These are phyloP conservation scores for Nymphaea thermarum DNA, from an alignment of 164 flowering plant genomes.

Conservation along the genomic window DNA sequence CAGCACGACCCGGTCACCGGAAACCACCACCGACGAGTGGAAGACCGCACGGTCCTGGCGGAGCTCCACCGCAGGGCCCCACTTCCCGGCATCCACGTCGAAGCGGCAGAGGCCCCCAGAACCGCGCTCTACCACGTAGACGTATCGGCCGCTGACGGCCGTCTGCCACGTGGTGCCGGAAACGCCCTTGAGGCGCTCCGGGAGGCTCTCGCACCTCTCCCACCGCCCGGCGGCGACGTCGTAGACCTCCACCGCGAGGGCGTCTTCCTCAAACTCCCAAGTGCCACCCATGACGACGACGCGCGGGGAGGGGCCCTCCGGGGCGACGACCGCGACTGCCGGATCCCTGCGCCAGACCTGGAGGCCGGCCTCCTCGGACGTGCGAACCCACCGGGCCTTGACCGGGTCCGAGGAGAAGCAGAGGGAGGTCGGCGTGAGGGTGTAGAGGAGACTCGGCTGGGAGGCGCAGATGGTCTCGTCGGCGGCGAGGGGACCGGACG, in stretches of 20 bases:
- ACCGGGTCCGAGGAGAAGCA: slow-evolving; percentile 51
- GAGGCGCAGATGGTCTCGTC: slow-evolving; percentile 31
- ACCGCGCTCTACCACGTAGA: slow-evolving; percentile 35
- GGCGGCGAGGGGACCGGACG: neutral
- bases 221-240: slow-evolving; percentile 22
- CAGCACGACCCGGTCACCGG: slow-evolving; percentile 26
- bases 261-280: slow-evolving; percentile 56
- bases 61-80: slow-evolving; percentile 34
- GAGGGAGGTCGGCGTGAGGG: slow-evolving; percentile 29
- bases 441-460: slow-evolving; percentile 41
- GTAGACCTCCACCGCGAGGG: slow-evolving; percentile 50
- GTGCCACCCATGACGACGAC: slow-evolving; percentile 70
- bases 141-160: slow-evolving; percentile 15
- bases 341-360: slow-evolving; percentile 58
- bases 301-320: slow-evolving; percentile 16
- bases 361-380: slow-evolving; percentile 20
- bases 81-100: slow-evolving; percentile 22
- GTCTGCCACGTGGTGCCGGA: slow-evolving; percentile 56
- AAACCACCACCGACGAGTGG: slow-evolving; percentile 23
- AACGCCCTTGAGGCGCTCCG: slow-evolving; percentile 30
- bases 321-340: slow-evolving; percentile 27
- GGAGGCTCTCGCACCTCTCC: slow-evolving; percentile 45
- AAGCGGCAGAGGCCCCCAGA: slow-evolving; percentile 40
- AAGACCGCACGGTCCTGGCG: slow-evolving; percentile 20
- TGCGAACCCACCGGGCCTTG: slow-evolving; percentile 29